phyloP scores from a whole-genome alignment of 1,139 yeast species.

The Lodderomyces orthopsilosis region DNA sequence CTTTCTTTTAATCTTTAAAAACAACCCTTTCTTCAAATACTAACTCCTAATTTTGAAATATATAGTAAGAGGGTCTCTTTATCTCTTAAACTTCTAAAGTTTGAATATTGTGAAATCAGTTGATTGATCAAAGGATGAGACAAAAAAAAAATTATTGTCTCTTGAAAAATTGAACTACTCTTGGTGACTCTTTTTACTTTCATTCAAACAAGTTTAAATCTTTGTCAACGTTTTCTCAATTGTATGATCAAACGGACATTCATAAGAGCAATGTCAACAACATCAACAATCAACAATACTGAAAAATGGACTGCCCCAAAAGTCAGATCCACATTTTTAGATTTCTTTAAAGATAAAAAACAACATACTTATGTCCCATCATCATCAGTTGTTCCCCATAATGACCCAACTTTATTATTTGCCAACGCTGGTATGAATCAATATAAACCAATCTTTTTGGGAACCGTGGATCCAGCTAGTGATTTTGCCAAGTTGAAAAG shows the following conservation, averaged over 20 bases:
- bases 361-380: slow-evolving; percentile 84
- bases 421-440: slow-evolving; percentile 99
- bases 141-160: no score
- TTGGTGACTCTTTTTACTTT: background rate
- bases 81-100: no score
- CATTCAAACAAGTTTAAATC: background rate
- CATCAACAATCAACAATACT: slow-evolving; percentile 9
- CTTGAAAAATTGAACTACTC: no score
- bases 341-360: slow-evolving; percentile 62
- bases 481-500: slow-evolving; percentile 81
- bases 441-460: slow-evolving; percentile 93
- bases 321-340: slow-evolving; percentile 85
- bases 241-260: slow-evolving; percentile 7
- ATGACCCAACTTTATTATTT: slow-evolving; percentile 92
- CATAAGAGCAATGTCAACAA: slow-evolving; percentile 13
- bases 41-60: no score
- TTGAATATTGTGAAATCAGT: no score
- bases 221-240: background rate
- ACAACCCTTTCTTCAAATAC: no score
- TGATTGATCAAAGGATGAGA: no score
- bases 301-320: slow-evolving; percentile 62
- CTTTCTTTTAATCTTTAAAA: no score
- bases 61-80: no score
- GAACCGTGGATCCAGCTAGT: slow-evolving; percentile 93
- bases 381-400: slow-evolving; percentile 94